Base-by-base conservation (phyloP, 2,329 filamentous ascomycete genomes). In the Colletotrichum eremochloae region DNA sequence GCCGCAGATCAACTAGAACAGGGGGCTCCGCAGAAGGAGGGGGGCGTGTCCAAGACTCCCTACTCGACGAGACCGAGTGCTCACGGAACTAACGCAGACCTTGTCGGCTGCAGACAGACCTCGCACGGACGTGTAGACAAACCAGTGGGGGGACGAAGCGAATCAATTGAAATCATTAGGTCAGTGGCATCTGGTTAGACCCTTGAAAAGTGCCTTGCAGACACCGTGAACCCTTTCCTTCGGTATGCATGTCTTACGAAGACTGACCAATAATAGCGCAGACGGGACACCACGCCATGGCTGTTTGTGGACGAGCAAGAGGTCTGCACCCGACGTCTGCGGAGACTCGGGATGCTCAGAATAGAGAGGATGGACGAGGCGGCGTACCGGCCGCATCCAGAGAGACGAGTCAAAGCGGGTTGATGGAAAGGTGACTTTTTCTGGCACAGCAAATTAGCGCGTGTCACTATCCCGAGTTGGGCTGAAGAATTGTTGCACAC, bases 361-460 rank as follows among this genome's bases (percentile, higher is more conserved):
- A 20, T 50, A 29, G 44, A 55, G 42, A 57, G 57, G n/a, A 63
- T 48, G 44, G 52, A 71, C 36, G 64, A 24, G 44, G 29, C 64
- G 64, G 57, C 58, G 52, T 24, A 46, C 52, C 52, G 63, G n/a
- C 65, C 44, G 58, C 33, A 46, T 50, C 29, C 50, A 63, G 44
- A 24, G 44, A 18, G 44, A 55, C 56, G 14, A 68, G 70, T 61
- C 70, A 65, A 70, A 70, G 66, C 66, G 66, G 36, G 14, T 29
- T 50, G 24, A 48, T 63, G 44, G 15, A 36, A 44, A 50, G 52
- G 57, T 31, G 20, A 7, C 46, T 44, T 60, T 63, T 11, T 46
- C 48, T 72, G 53, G 65, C 38, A 33, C 20, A 24, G 11, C 33
- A 42, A 36, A 29, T 56, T 57, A 70, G 66, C 40, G 70, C n/a